Evolutionary conservation across 1,284 basidiomycete genomes (phyloP).

Genomic region (Pseudozyma sp.): DNA sequence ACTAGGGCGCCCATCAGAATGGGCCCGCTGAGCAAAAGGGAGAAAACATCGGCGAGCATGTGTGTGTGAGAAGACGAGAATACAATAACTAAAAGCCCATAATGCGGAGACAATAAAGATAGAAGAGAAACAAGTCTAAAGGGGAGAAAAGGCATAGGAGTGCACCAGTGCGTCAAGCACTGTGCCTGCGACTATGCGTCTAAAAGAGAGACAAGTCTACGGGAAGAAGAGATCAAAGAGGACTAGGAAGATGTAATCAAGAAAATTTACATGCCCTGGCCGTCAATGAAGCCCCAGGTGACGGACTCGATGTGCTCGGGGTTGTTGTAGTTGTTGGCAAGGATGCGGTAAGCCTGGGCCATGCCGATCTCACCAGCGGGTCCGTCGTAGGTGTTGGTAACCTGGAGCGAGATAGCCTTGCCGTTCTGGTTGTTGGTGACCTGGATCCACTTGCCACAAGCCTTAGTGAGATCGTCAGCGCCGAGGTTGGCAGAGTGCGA

Average conservation of each 20-base stretch:
- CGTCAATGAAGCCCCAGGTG: conserved; percentile 59
- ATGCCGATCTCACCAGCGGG: conserved; percentile 45
- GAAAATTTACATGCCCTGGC: conserved; percentile 48
- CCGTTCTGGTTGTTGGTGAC: conserved; percentile 58
- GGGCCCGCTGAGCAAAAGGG: conserved; percentile 25
- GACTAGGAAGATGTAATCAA: not conserved
- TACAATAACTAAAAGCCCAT: conserved; percentile 43
- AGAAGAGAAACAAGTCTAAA: conserved; percentile 14
- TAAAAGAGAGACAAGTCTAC: conserved; percentile 7
- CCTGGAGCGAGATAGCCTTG: conserved; percentile 55
- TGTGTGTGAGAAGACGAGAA: conserved; percentile 11
- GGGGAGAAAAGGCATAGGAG: conserved; percentile 11
- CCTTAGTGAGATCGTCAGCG: conserved; percentile 39
- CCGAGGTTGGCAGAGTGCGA: conserved; percentile 37
- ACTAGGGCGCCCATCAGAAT: conserved; percentile 9
- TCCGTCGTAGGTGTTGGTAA: conserved; percentile 45
- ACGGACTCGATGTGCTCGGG: conserved; percentile 49
- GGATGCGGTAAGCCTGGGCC: conserved; percentile 46
- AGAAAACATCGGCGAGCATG: conserved; percentile 52
- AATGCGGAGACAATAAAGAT: conserved; percentile 23
- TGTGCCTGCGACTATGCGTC: conserved; percentile 28
- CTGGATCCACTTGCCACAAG: conserved; percentile 60
- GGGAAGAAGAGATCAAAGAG: not conserved
- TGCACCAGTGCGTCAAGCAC: conserved; percentile 6
- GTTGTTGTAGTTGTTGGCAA: conserved; percentile 45